These are phyloP conservation scores for Globisporangium radiosum DNA, from an alignment of 352 stramenopile species.

Conservation along the genomic window DNA sequence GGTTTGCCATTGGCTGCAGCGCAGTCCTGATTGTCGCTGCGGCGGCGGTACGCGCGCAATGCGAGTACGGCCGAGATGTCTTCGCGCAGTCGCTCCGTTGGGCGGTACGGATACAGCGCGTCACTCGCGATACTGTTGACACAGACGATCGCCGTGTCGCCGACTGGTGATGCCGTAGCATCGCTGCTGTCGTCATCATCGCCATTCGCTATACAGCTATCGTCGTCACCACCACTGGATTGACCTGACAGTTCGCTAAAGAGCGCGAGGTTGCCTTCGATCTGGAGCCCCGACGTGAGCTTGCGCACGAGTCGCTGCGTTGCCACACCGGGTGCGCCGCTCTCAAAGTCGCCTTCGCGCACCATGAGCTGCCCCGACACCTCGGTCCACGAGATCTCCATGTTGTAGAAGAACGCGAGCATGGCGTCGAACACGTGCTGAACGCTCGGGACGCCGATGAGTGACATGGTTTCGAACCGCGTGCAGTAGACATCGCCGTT, in stretches of 20 bases:
- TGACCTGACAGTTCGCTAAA: too few relatives aligned
- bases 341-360: slow-evolving; percentile 29
- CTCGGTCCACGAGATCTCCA: slow-evolving; percentile 51
- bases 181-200: too few relatives aligned
- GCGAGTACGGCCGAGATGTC: slow-evolving; percentile 6
- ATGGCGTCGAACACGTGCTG: slow-evolving; percentile 33
- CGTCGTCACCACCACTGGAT: background rate
- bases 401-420: slow-evolving; percentile 27
- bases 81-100: slow-evolving; percentile 9
- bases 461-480: slow-evolving; percentile 28
- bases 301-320: slow-evolving; percentile 15
- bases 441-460: slow-evolving; percentile 13
- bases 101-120: slow-evolving; percentile 13
- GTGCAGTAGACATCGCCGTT: background rate
- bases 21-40: background rate
- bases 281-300: slow-evolving; percentile 4
- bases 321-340: slow-evolving; percentile 10
- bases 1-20: background rate
- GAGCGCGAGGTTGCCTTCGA: slow-evolving; percentile 4
- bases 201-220: too few relatives aligned
- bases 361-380: slow-evolving; percentile 39
- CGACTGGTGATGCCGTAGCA: slow-evolving; percentile 3
- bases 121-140: slow-evolving; percentile 11
- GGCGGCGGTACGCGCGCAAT: background rate
- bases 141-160: slow-evolving; percentile 1